A percentile compares a stretch with the other conserved stretches of the same genome.
Conservation (phyloP, 1,284 basidiomycete genomes). For the Stereum hirsutum region DNA sequence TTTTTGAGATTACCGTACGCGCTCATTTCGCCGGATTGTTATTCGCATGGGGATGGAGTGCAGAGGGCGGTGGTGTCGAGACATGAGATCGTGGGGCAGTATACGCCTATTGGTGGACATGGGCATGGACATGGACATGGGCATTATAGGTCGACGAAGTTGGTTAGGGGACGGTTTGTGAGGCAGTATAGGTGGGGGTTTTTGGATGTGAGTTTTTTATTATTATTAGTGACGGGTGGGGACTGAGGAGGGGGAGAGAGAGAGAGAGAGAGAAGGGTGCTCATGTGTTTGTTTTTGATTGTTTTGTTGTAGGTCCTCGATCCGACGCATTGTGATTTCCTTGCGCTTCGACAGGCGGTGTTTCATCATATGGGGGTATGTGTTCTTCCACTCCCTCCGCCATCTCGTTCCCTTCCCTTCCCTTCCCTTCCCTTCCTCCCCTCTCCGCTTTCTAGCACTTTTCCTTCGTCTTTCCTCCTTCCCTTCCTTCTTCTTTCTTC, state of each 20-base stretch:
- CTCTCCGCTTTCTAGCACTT: slow-evolving; percentile 9
- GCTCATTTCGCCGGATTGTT: slow-evolving; percentile 70
- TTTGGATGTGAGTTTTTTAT: too few species aligned
- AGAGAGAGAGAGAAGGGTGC: too few species aligned
- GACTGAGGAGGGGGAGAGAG: too few species aligned
- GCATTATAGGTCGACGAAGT: too few species aligned
- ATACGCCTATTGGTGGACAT: too few species aligned
- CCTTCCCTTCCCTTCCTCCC: slow-evolving; percentile 2
- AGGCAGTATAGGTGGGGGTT: slow-evolving; percentile 73
- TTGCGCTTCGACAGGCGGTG: slow-evolving; percentile 61
- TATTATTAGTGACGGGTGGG: too few species aligned
- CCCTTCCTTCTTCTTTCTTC: too few species aligned
- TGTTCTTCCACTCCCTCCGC: slow-evolving; percentile 15
- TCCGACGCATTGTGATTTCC: slow-evolving; percentile 67
- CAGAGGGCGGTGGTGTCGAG: slow-evolving; percentile 41
- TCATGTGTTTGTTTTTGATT: too few species aligned
- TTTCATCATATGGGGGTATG: slow-evolving; percentile 78
- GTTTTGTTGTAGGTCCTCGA: too few species aligned
- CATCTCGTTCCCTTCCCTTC: slow-evolving; percentile 11
- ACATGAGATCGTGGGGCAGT: slow-evolving; percentile 60
- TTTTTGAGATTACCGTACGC: slow-evolving; percentile 65
- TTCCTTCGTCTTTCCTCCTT: too few species aligned
- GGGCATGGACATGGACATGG: too few species aligned
- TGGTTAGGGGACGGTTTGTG: slow-evolving; percentile 49
- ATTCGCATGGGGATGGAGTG: slow-evolving; percentile 74